phyloP scores from a whole-genome alignment of 495 filamentous ascomycete genomes.

The Diplogelasinospora grovesii region DNA sequence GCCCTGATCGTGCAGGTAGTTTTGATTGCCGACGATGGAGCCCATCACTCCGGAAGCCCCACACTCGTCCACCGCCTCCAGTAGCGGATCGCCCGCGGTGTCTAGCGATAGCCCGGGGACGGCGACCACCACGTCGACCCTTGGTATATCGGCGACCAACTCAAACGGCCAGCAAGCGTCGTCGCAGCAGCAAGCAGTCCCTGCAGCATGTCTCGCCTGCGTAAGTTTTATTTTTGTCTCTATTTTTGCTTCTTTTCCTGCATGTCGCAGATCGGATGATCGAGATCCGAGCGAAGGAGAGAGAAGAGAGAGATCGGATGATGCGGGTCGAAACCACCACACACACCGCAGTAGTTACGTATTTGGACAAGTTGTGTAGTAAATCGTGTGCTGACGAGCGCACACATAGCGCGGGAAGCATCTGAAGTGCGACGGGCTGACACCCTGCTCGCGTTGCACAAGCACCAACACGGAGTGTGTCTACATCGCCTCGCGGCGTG shows the following conservation, averaged over 20 bases:
- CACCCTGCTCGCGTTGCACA: slow-evolving; percentile 40
- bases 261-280: not conserved
- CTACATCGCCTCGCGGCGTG: slow-evolving; percentile 46
- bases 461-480: slow-evolving; percentile 36
- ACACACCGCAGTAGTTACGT: no score
- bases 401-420: slow-evolving; percentile 39
- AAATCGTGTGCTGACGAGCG: slow-evolving; percentile 9
- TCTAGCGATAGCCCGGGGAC: slow-evolving; percentile 25
- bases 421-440: slow-evolving; percentile 43
- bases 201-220: slow-evolving; percentile 43
- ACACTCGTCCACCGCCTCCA: slow-evolving; percentile 23
- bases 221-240: no score
- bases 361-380: not conserved
- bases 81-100: slow-evolving; percentile 25
- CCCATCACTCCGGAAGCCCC: slow-evolving; percentile 26
- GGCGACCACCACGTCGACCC: slow-evolving; percentile 23
- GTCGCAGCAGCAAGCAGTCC: slow-evolving; percentile 33
- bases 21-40: slow-evolving; percentile 27
- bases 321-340: no score
- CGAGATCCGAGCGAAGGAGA: no score
- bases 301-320: no score
- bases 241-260: slow-evolving; percentile 5
- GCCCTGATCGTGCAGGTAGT: slow-evolving; percentile 8
- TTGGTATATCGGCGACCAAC: slow-evolving; percentile 26
- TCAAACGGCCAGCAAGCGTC: no score